These are phyloP conservation scores for Prunus fruticosa DNA, from an alignment of 306 rosid species.

Conservation along the genomic window DNA sequence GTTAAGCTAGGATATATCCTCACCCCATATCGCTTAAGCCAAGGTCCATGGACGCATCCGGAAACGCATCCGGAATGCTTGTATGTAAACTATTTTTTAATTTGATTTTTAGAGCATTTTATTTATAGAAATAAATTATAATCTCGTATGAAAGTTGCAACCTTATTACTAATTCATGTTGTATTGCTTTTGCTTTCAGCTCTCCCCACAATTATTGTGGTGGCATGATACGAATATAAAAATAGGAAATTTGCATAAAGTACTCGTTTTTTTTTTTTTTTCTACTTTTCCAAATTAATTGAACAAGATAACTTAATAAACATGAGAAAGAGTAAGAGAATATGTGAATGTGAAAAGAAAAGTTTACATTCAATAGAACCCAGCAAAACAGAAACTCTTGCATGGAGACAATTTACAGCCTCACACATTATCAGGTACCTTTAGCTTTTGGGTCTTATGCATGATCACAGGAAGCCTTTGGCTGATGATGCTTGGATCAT, in stretches of 20 bases:
- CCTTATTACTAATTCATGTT: neutral
- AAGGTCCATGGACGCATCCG: neutral
- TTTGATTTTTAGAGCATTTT: neutral
- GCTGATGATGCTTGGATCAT: conserved; percentile 77
- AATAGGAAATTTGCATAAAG: neutral
- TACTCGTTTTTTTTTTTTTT: neutral
- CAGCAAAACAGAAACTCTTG: conserved; percentile 18
- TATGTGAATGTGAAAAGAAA: neutral
- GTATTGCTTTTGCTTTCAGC: neutral
- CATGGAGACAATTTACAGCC: conserved; percentile 41
- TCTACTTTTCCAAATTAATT: neutral
- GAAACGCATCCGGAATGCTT: neutral
- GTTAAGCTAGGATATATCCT: neutral
- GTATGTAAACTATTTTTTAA: neutral
- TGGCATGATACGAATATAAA: neutral
- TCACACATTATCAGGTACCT: conserved; percentile 47
- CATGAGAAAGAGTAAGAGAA: neutral
- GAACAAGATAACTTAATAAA: neutral
- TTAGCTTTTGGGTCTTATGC: conserved; percentile 72
- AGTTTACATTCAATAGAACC: conserved; percentile 24
- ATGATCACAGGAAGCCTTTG: conserved; percentile 65
- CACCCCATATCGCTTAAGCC: neutral
- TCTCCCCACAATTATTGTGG: neutral
- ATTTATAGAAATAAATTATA: neutral
- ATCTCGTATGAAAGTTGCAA: neutral